Conservation (phyloP, 2,329 filamentous ascomycete species). For the Colletotrichum camelliae region DNA sequence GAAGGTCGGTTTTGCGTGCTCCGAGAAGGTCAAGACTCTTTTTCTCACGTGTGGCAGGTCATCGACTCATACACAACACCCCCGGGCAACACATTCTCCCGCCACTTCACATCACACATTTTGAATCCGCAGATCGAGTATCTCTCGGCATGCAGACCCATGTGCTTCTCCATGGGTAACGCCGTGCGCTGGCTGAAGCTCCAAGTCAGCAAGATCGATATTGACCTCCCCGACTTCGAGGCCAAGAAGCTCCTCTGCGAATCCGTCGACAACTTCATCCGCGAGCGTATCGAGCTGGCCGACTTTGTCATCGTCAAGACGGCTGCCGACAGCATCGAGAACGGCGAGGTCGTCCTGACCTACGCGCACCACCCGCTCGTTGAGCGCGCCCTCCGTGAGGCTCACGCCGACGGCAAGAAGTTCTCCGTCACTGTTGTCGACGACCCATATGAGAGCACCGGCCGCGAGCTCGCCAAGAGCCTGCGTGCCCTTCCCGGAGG, state of each 20-base stretch:
- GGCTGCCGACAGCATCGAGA: constrained; percentile 75
- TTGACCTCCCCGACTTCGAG: constrained; percentile 79
- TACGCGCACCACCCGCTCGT: constrained; percentile 88
- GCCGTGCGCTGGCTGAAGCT: constrained; percentile 95
- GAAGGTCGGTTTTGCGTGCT: constrained; percentile 58
- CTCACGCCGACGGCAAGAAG: constrained; percentile 70
- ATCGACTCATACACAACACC: constrained; percentile 94
- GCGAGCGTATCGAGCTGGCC: constrained; percentile 86
- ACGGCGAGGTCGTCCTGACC: constrained; percentile 84
- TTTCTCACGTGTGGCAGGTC: constrained; percentile 59
- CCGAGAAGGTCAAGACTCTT: neutral
- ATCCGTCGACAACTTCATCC: constrained; percentile 87
- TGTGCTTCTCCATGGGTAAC: constrained; percentile 97
- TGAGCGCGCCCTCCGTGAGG: constrained; percentile 79
- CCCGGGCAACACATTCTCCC: constrained; percentile 79
- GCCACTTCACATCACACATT: constrained; percentile 89
- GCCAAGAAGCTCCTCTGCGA: constrained; percentile 74
- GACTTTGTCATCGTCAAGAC: constrained; percentile 84
- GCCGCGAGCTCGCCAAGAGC: constrained; percentile 68
- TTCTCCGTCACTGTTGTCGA: constrained; percentile 90
- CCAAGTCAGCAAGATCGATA: constrained; percentile 88
- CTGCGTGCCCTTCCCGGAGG: constrained; percentile 51
- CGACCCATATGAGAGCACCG: constrained; percentile 60
- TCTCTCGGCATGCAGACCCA: constrained; percentile 89
- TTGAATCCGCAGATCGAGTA: constrained; percentile 96